phyloP scores from a whole-genome alignment of 2,329 filamentous ascomycete genomes.

The Neopestalotiopsis sp. region DNA sequence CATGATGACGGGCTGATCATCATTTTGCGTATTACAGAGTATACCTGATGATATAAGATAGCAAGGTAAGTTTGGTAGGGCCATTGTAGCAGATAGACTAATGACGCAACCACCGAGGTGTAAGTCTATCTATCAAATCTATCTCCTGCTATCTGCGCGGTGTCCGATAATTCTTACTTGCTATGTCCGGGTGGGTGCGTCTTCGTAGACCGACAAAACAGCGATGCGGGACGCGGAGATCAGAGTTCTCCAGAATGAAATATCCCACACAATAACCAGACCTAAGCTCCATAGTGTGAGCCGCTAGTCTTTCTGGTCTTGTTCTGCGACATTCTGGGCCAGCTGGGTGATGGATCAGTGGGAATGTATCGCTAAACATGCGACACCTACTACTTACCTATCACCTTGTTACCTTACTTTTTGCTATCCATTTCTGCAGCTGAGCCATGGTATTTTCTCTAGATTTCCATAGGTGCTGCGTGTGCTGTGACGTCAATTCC shows the following conservation, averaged over 20 bases:
- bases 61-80: slow-evolving; percentile 1
- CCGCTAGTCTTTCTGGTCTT: not conserved
- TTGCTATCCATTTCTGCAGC: too few relatives aligned
- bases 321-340: not conserved
- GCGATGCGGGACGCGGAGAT: not conserved
- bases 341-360: not conserved
- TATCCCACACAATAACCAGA: not conserved
- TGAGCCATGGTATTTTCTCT: not conserved
- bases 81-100: not conserved
- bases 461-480: not conserved
- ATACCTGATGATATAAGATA: not conserved
- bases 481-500: slow-evolving; percentile 8
- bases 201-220: too few relatives aligned
- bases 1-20: not conserved
- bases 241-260: not conserved
- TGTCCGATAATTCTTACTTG: not conserved
- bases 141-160: not conserved
- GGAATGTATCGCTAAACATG: not conserved
- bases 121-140: not conserved
- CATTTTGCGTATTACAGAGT: not conserved
- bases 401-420: too few relatives aligned
- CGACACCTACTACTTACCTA: not conserved
- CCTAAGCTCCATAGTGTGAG: not conserved
- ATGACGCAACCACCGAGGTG: not conserved
- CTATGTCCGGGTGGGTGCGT: not conserved